phyloP scores from a whole-genome alignment of 2,329 filamentous ascomycete genomes.

The Dothideomycetes sp. region DNA sequence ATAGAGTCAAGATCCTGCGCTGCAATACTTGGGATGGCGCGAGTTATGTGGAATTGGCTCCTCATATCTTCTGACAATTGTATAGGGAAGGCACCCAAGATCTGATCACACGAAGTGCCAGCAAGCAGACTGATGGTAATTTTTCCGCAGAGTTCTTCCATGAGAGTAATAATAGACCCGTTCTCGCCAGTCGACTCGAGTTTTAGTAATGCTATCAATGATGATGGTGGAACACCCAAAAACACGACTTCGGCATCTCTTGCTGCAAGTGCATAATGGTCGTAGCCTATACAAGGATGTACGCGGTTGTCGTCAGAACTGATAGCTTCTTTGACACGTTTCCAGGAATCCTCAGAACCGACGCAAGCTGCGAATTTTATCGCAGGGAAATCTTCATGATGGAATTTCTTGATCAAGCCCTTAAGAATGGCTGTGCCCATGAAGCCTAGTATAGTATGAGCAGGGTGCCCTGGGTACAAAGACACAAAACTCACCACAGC shows the following conservation, averaged over 20 bases:
- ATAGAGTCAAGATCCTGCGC: constrained; percentile 17
- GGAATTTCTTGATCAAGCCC: constrained; percentile 13
- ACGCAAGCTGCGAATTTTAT: constrained; percentile 9
- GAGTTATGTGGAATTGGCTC: constrained; percentile 15
- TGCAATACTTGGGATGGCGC: constrained; percentile 20
- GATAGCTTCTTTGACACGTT: neutral
- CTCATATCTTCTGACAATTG: neutral
- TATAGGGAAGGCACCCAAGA: constrained; percentile 10
- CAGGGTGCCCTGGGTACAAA: neutral
- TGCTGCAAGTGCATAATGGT: constrained; percentile 12
- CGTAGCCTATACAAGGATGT: neutral
- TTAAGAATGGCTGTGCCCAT: constrained; percentile 20
- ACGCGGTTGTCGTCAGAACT: neutral
- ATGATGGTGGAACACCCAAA: constrained; percentile 18
- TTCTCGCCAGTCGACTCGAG: constrained; percentile 13
- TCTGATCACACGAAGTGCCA: constrained; percentile 16
- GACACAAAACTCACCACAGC: neutral
- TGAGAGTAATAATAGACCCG: no score
- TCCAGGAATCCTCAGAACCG: neutral
- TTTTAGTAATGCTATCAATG: no score
- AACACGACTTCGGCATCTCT: constrained; percentile 16
- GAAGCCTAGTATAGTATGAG: constrained; percentile 14
- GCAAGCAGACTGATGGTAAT: constrained; percentile 19
- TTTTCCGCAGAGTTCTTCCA: constrained; percentile 16
- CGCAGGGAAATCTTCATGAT: neutral